Evolutionary conservation across 2,329 filamentous ascomycete genomes (phyloP), one percentile per base, ranked within the genome.

Genomic region (Teratosphaeriaceae sp.): DNA sequence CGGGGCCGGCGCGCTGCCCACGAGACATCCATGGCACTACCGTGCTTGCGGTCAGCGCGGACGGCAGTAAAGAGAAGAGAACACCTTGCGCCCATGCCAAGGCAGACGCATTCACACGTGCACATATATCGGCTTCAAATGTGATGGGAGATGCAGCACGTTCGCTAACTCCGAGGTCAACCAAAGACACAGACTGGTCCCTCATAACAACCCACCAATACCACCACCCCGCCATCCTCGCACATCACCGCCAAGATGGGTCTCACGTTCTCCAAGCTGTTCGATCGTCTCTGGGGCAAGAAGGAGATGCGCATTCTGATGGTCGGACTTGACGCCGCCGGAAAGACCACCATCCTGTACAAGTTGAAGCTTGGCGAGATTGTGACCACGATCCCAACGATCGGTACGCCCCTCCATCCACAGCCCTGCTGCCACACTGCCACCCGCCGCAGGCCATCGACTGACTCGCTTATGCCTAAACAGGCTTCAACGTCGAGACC

Each of bases 281-380:
- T 96, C 83, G 86, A 87, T 71, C 95, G 94, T 82, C 87, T 97
- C 75, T 97, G 95, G 75, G 90, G 90, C 71, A 94, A 90, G 56
- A 95, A 95, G 77, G 90, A 97, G 74, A 96, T 97, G 88, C 85
- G 90, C 62, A 83, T 98, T 66, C 75, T 97, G 65, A 98, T 98
- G 92, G 78, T 98, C 58, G 92, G 92, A 59, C 80, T 97, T 59
- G 92, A 98, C 71, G 92, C 92, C 54, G 92, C 92, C 55, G 92
- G 92, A 75, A 98, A 98, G 78, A 98, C 92, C 37, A 95, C 92
- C 44, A 97, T 97, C 62, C 82, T 98, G 50, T 98, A 97, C 79
- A 97, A 96, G 77, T 79, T 98, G 64, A 97, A 97, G 79, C 82
- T 97, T 48, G 89, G 90, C 69, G 88, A 97, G 75, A 89, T 94